Evolutionary conservation across 345 rosid species (phyloP).

Genomic region (Eucalyptus pauciflora): DNA sequence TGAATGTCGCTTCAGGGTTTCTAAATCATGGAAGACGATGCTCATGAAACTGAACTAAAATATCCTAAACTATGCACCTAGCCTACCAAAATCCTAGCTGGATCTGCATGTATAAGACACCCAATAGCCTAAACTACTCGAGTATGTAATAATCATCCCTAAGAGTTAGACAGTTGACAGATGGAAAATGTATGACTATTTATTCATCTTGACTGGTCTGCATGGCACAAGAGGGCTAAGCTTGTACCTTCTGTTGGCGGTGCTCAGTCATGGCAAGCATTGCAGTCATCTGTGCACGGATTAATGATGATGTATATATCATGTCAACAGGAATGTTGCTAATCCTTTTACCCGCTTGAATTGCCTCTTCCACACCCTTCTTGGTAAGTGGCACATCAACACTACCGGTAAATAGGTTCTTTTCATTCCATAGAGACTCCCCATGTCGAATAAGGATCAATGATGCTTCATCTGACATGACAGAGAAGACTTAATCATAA

Average conservation of each 20-base stretch:
- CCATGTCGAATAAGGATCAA: constrained; percentile 89
- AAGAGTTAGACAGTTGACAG: neutral
- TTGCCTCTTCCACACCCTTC: constrained; percentile 93
- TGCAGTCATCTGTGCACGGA: constrained; percentile 99
- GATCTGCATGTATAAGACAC: neutral
- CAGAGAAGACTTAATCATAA: neutral
- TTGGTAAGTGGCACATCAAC: constrained; percentile 94
- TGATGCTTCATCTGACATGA: constrained; percentile 61
- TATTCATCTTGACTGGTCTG: neutral
- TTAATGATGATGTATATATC: constrained; percentile 81
- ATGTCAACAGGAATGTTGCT: constrained; percentile 91
- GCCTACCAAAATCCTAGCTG: neutral
- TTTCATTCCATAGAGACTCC: constrained; percentile 94
- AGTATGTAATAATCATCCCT: neutral
- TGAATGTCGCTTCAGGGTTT: neutral
- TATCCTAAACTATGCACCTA: neutral
- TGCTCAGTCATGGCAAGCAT: constrained; percentile 99
- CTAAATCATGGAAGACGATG: neutral
- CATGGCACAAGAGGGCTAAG: neutral
- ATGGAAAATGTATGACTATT: neutral
- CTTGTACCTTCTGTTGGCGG: constrained; percentile 72
- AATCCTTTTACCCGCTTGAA: constrained; percentile 95
- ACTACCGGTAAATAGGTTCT: constrained; percentile 94
- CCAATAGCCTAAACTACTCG: neutral
- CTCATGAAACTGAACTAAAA: neutral